A percentile compares a stretch with the other conserved stretches of the same genome.
Conservation (phyloP, 1,284 basidiomycete genomes). For the Naganishia liquefaciens region DNA sequence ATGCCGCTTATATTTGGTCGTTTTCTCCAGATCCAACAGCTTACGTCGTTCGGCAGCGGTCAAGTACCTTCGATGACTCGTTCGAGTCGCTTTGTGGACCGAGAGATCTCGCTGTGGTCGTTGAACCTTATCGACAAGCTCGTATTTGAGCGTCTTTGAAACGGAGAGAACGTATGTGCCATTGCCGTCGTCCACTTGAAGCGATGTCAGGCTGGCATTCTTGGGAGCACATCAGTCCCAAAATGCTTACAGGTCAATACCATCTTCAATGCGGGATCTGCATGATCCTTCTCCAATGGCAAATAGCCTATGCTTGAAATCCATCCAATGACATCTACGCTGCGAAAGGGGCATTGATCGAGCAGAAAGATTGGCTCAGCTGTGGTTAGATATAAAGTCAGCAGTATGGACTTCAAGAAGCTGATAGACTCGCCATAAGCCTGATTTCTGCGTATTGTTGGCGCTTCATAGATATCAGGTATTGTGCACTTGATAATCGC, state of each 20-base stretch:
- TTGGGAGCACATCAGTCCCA: neutral
- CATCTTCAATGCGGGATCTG: constrained; percentile 18
- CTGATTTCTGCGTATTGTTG: constrained; percentile 16
- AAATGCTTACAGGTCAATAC: constrained; percentile 12
- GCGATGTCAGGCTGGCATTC: neutral
- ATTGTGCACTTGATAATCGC: constrained; percentile 26
- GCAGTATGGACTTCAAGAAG: too few relatives aligned
- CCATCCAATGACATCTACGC: constrained; percentile 28
- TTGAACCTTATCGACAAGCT: neutral
- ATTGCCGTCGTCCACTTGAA: constrained; percentile 30
- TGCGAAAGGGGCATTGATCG: constrained; percentile 28
- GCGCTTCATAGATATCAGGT: constrained; percentile 17
- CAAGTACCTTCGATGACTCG: neutral
- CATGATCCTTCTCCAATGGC: constrained; percentile 7
- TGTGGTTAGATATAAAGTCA: neutral
- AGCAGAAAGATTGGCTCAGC: constrained; percentile 29
- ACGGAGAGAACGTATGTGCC: constrained; percentile 17
- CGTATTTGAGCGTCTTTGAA: constrained; percentile 14
- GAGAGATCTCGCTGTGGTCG: neutral
- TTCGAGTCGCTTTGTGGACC: neutral
- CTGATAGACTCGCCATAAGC: neutral
- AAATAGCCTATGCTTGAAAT: constrained; percentile 24
- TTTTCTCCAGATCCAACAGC: neutral
- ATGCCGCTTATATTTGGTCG: constrained; percentile 18
- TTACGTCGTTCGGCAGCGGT: constrained; percentile 8